Evolutionary conservation across 2,329 filamentous ascomycete species (phyloP), one percentile per base, ranked within the genome.

Genomic region (Xylaria sp.): DNA sequence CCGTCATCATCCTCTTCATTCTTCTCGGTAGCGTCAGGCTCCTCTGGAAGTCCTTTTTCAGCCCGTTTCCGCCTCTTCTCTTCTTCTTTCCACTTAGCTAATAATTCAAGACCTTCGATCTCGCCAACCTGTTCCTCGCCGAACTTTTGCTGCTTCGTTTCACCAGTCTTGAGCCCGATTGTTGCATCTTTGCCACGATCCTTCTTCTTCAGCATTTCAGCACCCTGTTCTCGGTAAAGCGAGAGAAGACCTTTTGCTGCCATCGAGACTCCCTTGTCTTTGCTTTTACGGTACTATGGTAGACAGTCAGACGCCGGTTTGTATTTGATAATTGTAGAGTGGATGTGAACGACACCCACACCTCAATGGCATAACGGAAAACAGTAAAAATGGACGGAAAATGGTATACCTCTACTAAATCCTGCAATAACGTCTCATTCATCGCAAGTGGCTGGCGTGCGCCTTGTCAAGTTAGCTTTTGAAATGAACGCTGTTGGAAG

Each of bases 211-310:
- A 99, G 83, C 82, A 98, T 87, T 72, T 97, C 93, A 0, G 96
- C 93, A 41, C 91, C 94, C 15, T 97, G 92, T 77, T 98, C 94
- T 73, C 96, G 87, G 83, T 97, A 99, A 6, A 99, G 85, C 28
- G 93, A 93, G 48, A 99, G 84, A 7, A 99, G 84, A 71, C 96
- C 95, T 79, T 96, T 95, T 15, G 95, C 94, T 8, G 96, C 96
- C 96, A 99, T 98, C 88, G 97, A 94, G n/a, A 96, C 93, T 67
- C 95, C 94, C 84, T 98, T 99, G 78, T 99, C 96, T 78, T 99
- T 99, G 78, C 93, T 97, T 84, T 97, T 97, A 68, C 93, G 89
- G 81, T 99, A 98, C 83, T 71, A 95, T 91, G 6, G 8, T 23
- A 97, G 93, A 60, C 97, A 98, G 95, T 70, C 18, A 70, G 70